Percentiles rank a stretch among this genome's conserved stretches.
These are phyloP conservation scores for Hanseniaspora singularis DNA, from an alignment of 805 yeast species.

Conservation along the genomic window DNA sequence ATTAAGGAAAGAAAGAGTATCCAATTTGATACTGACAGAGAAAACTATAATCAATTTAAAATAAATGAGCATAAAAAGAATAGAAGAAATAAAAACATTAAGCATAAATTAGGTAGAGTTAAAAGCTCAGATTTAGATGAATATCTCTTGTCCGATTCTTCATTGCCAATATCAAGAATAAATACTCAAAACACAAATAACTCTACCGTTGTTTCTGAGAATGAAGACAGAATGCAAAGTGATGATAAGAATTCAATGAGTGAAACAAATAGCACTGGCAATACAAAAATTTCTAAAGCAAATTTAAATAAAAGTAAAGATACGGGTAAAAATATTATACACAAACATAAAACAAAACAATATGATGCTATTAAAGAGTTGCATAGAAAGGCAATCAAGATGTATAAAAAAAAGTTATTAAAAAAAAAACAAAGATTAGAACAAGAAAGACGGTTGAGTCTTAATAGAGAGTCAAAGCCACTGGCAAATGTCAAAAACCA, in stretches of 20 bases:
- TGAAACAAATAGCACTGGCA: background rate
- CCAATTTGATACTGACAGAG: conserved; percentile 14
- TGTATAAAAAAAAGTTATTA: conserved; percentile 9
- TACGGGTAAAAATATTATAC: background rate
- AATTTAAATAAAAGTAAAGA: background rate
- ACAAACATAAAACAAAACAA: conserved; percentile 2
- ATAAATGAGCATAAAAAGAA: conserved; percentile 11
- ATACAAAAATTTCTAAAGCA: background rate
- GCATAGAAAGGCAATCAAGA: conserved; percentile 12
- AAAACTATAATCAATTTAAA: conserved; percentile 15
- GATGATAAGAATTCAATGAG: background rate
- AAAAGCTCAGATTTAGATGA: conserved; percentile 7
- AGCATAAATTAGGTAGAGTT: background rate
- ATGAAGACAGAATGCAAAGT: background rate
- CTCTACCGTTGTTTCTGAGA: background rate
- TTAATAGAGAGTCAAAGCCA: background rate
- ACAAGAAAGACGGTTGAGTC: too few species aligned
- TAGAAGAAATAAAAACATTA: background rate
- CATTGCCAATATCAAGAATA: conserved; percentile 13
- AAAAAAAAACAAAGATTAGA: conserved; percentile 5
- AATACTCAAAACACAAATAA: conserved; percentile 13
- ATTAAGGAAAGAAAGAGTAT: conserved; percentile 11
- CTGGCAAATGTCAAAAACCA: background rate
- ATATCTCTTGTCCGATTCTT: conserved; percentile 8
- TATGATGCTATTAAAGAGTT: conserved; percentile 15